A percentile compares a stretch with the other conserved stretches of the same genome.
phyloP scores from a whole-genome alignment of 805 yeast species.

The Kazachstania bromeliacearum region DNA sequence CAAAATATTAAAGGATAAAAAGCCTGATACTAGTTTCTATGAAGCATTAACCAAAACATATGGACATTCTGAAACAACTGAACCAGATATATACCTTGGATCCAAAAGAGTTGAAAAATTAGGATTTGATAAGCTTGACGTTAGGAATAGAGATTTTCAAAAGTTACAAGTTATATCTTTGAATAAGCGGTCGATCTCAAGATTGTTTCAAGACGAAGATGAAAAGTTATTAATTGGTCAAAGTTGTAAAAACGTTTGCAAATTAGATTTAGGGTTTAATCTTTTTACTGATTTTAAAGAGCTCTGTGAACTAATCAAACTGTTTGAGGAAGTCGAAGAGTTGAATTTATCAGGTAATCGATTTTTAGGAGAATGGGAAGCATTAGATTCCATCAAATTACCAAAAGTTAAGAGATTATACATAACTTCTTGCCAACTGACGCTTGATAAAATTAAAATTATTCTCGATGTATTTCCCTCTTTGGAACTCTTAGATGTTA shows the following conservation, averaged over 20 bases:
- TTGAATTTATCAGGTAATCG: constrained; percentile 17
- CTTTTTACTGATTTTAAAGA: constrained; percentile 36
- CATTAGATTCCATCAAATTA: neutral
- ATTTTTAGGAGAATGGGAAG: constrained; percentile 4
- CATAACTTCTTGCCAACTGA: constrained; percentile 18
- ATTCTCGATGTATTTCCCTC: constrained; percentile 30
- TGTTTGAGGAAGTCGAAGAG: constrained; percentile 5
- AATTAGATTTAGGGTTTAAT: constrained; percentile 55
- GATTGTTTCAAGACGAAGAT: neutral
- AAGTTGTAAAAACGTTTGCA: constrained; percentile 17
- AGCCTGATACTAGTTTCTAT: constrained; percentile 29
- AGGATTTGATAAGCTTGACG: constrained; percentile 54
- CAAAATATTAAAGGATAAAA: constrained; percentile 26
- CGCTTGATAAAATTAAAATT: neutral
- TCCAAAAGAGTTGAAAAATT: constrained; percentile 47
- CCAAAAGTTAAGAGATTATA: constrained; percentile 14
- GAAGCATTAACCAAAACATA: constrained; percentile 46
- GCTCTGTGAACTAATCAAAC: constrained; percentile 31
- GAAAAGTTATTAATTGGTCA: neutral
- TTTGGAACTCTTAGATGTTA: constrained; percentile 16
- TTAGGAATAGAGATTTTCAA: constrained; percentile 38
- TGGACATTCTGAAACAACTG: constrained; percentile 28
- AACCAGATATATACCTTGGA: constrained; percentile 39
- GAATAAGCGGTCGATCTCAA: constrained; percentile 5
- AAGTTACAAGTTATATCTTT: constrained; percentile 43